Evolutionary conservation across 148 eudicot genomes (phyloP), one percentile per base, ranked within the genome.

Genomic region (Rhododendron griersonianum): DNA sequence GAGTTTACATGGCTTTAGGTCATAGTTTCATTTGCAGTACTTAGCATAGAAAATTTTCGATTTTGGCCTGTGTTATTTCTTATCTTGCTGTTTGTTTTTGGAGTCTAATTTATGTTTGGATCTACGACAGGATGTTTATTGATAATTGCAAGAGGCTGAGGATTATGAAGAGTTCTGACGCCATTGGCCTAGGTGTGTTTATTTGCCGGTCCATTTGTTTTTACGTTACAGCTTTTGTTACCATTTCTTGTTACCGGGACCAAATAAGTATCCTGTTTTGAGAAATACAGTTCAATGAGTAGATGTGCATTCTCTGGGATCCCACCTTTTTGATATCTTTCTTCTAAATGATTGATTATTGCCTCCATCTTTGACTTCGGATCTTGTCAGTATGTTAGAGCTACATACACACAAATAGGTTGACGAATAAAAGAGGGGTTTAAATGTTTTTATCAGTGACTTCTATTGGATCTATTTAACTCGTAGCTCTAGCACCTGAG

Each of bases 161-260:
- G 84, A 91, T 89, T 86, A 89, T 89, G 91, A 91, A 87, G 74
- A 83, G 90, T 78, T 82, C 85, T 81, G 91, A 89, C 21, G 92
- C 91, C 35, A 88, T 63, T 63, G 90, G 90, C 78, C 83, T 90
- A 57, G 89, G 89, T 81, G 75, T 7, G 87, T 82, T 65, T 48
- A 23, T 23, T 21, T 50, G 71, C 16, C 41, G 25, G 48, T 37
- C 30, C 51, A 81, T 48, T 81, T 73, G 35, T 21, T 39, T 75
- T 55, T n/a, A 39, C 18, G 33, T 85, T 16, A 9, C 6, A 78
- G n/a, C 73, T 16, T 37, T 77, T 69, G 39, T 8, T 39, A 53
- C 48, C 47, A 39, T 37, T 37, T 15, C 14, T 30, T 75, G 51
- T 85, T 57, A 69, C 19, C 3, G 50, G 30, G 48, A n/a, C 73